Base-by-base conservation (phyloP, 768 basidiomycete species). In the Boletus coccyginus region DNA sequence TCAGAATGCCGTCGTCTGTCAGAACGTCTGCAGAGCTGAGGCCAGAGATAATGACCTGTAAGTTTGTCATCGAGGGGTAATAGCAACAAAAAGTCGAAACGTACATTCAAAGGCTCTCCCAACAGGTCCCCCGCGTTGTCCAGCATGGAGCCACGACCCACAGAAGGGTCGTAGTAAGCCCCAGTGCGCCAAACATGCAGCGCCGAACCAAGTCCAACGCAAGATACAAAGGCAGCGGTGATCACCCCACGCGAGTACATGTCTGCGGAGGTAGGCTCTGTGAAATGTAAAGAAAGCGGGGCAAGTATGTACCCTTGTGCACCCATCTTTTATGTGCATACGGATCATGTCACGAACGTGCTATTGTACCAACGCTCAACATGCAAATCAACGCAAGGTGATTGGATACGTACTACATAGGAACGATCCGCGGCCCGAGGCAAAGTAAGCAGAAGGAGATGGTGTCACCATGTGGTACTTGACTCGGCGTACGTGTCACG, bases 41-140 rank as follows among this genome's bases (percentile, higher is more conserved):
- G 1, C 80, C 85, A 6, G 87, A 88, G 53, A 88, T 78, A 57
- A 89, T 86, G 40, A 88, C 75, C 78, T 79, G 43, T 24, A 3
- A 3, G 19, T 27, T 13, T 10, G 33, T 53, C 16, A 44, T 35
- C 44, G 17, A 32, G 0, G 21, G 46, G 47, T 21, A 39, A 35
- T n/a, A 32, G 33, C 17, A 16, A 5, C 14, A 17, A 12, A 3
- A 50, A 42, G 2, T 24, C 24, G 2, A 42, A 9, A 3, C 42
- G 17, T 44, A 76, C 80, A 66, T 84, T 75, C 58, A 81, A 59
- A 33, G 77, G 73, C 59, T 74, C 76, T 31, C 76, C 80, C 3
- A 69, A 62, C 29, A 74, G 74, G 35, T 66, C 53, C 4, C 72
- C 73, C 29, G 78, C 74, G 27, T 75, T 64, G 54, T 77, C 70